Evolutionary conservation across 495 filamentous ascomycete genomes (phyloP).

Genomic region (Terfezia boudieri): DNA sequence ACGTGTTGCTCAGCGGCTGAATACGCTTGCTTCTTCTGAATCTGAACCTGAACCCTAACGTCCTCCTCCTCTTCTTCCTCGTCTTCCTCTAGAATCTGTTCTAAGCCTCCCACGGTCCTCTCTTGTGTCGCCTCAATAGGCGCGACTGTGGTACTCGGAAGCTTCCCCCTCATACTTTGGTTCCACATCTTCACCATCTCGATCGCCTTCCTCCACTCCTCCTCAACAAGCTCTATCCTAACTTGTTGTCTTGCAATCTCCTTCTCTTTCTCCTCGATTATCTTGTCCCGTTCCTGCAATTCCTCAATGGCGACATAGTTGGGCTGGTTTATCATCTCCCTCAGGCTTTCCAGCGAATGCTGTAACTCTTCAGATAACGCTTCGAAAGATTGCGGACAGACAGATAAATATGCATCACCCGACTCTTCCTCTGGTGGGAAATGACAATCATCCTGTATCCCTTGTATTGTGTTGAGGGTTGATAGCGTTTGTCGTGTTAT

Average conservation of each 20-base stretch:
- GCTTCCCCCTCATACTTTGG: constrained; percentile 47
- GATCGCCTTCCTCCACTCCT: constrained; percentile 70
- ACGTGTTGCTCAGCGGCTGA: not conserved
- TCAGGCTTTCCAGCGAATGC: constrained; percentile 50
- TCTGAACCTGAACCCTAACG: not conserved
- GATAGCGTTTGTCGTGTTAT: constrained; percentile 48
- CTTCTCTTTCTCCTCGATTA: constrained; percentile 11
- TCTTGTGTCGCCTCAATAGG: not conserved
- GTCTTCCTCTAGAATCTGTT: constrained; percentile 4
- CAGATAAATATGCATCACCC: constrained; percentile 21
- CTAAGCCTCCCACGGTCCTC: not conserved
- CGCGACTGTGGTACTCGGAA: constrained; percentile 12
- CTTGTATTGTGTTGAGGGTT: constrained; percentile 58
- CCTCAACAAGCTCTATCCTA: constrained; percentile 81
- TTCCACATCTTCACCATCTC: constrained; percentile 86
- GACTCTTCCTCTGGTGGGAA: constrained; percentile 24
- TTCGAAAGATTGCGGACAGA: constrained; percentile 39
- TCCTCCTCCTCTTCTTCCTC: constrained; percentile 2
- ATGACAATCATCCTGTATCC: constrained; percentile 32
- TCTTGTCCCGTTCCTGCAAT: not conserved
- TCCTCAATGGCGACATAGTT: constrained; percentile 86
- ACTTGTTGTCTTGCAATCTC: constrained; percentile 62
- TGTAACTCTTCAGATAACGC: constrained; percentile 52
- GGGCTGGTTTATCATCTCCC: constrained; percentile 70
- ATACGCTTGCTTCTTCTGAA: not conserved